These are phyloP conservation scores for Corynascus novoguineensis DNA, from an alignment of 495 filamentous ascomycete genomes.

Conservation along the genomic window DNA sequence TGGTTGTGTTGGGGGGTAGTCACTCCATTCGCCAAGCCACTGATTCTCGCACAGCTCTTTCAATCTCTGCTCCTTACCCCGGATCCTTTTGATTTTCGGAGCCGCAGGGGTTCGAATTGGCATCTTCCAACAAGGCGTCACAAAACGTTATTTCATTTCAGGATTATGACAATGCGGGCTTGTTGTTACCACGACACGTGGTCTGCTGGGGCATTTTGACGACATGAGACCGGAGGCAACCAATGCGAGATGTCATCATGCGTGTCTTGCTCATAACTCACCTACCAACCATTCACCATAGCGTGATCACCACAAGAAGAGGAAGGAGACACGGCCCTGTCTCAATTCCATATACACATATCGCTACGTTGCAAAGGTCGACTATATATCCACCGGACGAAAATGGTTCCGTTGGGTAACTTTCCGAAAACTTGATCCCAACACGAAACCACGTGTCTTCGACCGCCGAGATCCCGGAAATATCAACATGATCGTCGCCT, in stretches of 20 bases:
- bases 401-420: not conserved
- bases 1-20: not conserved
- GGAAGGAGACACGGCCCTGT: not conserved
- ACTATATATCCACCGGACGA: no score
- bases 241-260: no score
- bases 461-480: constrained; percentile 2
- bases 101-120: not conserved
- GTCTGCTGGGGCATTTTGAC: no score
- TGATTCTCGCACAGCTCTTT: not conserved
- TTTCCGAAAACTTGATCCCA: not conserved
- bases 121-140: not conserved
- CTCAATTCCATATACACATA: no score
- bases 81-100: not conserved
- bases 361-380: no score
- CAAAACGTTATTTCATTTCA: not conserved
- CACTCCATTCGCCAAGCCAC: not conserved
- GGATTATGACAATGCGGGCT: not conserved
- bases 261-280: no score
- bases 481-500: constrained; percentile 8
- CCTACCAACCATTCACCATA: not conserved
- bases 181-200: not conserved
- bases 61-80: no score
- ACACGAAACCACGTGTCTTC: constrained; percentile 13
- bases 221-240: no score
- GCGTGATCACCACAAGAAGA: not conserved